Evolutionary conservation across 192 early-diverging fungal species (phyloP).

Genomic region (Funneliformis mosseae): DNA sequence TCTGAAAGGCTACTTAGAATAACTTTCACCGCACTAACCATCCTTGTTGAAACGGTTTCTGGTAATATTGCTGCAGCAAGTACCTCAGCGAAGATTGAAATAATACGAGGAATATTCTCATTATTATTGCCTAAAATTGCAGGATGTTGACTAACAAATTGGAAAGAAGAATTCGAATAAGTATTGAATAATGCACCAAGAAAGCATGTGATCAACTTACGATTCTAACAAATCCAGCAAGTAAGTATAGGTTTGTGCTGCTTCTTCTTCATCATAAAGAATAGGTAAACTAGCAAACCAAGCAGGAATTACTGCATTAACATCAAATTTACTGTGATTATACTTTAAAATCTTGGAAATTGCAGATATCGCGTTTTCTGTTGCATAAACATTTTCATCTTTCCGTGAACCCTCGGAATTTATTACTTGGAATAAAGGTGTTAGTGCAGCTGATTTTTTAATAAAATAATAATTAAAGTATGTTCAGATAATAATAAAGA

Average conservation of each 20-base stretch:
- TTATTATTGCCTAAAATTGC: conserved; percentile 62
- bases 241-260: conserved; percentile 73
- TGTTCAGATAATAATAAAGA: conserved; percentile 8
- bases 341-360: conserved; percentile 86
- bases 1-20: conserved; percentile 51
- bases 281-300: conserved; percentile 88
- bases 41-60: conserved; percentile 48
- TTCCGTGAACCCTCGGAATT: conserved; percentile 64
- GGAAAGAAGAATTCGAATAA: not conserved
- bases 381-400: conserved; percentile 80
- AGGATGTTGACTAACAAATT: conserved; percentile 65
- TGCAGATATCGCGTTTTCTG: conserved; percentile 93
- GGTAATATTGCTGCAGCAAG: conserved; percentile 57
- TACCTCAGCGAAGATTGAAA: conserved; percentile 63
- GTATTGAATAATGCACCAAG: not conserved
- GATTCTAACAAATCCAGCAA: conserved; percentile 71
- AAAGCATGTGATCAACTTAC: conserved; percentile 36
- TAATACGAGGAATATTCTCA: conserved; percentile 62
- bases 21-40: conserved; percentile 56
- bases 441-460: conserved; percentile 60
- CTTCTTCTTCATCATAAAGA: conserved; percentile 87
- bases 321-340: conserved; percentile 62
- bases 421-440: conserved; percentile 73
- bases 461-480: conserved; percentile 13
- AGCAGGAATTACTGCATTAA: conserved; percentile 59